Conservation (phyloP, 129 eudicot species). For the Flaveria brownii region DNA sequence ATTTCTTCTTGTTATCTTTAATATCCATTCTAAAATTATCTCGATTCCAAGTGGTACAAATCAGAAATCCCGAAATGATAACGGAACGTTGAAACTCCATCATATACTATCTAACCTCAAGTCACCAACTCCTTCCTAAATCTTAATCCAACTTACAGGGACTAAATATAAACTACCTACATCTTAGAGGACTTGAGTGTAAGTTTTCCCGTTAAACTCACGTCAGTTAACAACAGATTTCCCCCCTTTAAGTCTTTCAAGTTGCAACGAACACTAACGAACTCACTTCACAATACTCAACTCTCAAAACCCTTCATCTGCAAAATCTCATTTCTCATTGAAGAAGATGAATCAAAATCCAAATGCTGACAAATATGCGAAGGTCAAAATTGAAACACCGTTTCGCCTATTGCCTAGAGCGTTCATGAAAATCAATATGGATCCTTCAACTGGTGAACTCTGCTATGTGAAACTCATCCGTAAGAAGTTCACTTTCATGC, state of each 20-base stretch:
- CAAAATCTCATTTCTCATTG: neutral
- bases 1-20: too few relatives aligned
- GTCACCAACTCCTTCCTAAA: neutral
- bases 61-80: too few relatives aligned
- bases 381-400: slow-evolving; percentile 18
- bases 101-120: neutral
- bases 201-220: neutral
- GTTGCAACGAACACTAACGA: neutral
- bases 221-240: neutral
- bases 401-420: neutral
- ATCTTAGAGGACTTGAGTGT: slow-evolving; percentile 1
- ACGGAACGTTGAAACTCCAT: too few relatives aligned
- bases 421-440: neutral
- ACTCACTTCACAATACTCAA: neutral
- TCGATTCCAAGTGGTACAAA: too few relatives aligned
- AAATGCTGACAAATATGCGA: slow-evolving; percentile 8
- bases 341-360: slow-evolving; percentile 4
- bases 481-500: neutral
- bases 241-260: slow-evolving; percentile 14
- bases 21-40: too few relatives aligned
- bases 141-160: slow-evolving; percentile 7
- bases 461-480: slow-evolving; percentile 14
- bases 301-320: neutral
- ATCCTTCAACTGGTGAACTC: slow-evolving; percentile 4
- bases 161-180: neutral